These are phyloP conservation scores for Volvox africanus DNA, from an alignment of 139 green algal genomes.

Conservation along the genomic window DNA sequence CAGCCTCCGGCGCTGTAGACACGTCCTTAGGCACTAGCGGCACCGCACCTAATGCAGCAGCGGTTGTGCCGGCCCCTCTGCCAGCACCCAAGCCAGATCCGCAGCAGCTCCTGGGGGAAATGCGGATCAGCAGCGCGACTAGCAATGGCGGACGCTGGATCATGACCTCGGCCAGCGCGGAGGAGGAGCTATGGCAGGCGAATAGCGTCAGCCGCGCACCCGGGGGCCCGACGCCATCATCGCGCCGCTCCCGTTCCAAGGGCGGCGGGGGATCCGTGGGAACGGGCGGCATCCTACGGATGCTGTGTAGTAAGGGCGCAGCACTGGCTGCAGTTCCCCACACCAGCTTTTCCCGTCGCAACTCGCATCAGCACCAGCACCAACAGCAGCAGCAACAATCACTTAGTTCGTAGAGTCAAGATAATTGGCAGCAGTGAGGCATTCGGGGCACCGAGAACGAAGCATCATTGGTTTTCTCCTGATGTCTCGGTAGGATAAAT, in stretches of 20 bases:
- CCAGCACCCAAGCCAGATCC: background rate
- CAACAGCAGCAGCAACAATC: background rate
- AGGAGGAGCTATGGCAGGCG: background rate
- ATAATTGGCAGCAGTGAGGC: no score
- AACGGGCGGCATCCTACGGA: background rate
- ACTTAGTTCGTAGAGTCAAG: no score
- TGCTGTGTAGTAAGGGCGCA: constrained; percentile 22
- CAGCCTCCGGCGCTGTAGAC: no score
- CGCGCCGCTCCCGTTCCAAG: background rate
- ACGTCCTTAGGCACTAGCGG: no score
- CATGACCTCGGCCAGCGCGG: background rate
- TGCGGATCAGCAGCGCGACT: background rate
- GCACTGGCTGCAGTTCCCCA: background rate
- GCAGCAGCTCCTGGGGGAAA: background rate
- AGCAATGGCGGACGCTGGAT: background rate
- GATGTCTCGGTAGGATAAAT: no score
- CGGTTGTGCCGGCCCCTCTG: background rate
- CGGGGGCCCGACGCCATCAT: background rate
- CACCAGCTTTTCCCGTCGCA: background rate
- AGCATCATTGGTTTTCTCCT: no score
- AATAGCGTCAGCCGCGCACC: background rate
- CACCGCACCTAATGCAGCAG: background rate
- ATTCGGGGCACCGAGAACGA: no score
- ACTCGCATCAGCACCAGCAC: background rate
- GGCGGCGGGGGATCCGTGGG: background rate